phyloP scores from a whole-genome alignment of 805 yeast genomes.

The Barnettozyma populi region DNA sequence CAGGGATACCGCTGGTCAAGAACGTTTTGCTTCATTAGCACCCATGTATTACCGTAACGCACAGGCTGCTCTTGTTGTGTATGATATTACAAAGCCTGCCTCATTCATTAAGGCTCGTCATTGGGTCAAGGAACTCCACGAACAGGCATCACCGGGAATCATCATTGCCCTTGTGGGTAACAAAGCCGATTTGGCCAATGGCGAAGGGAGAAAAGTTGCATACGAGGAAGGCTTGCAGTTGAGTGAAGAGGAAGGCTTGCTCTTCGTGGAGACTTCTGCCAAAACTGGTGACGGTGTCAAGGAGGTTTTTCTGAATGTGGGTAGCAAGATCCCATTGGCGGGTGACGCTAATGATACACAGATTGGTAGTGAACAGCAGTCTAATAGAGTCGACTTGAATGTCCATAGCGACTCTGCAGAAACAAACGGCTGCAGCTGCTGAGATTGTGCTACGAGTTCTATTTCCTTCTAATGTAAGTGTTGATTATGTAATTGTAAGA shows the following conservation, averaged over 20 bases:
- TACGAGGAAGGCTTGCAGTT: conserved; percentile 79
- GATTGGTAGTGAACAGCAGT: conserved; percentile 14
- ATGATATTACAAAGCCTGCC: conserved; percentile 92
- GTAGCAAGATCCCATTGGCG: conserved; percentile 66
- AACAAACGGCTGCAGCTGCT: conserved; percentile 30
- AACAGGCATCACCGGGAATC: conserved; percentile 89
- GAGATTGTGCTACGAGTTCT: neutral
- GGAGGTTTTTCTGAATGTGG: conserved; percentile 87
- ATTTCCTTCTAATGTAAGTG: neutral
- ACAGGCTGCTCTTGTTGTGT: conserved; percentile 93
- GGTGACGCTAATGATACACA: conserved; percentile 23
- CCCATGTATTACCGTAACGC: conserved; percentile 98
- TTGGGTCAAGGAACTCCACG: conserved; percentile 95
- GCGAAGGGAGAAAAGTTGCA: conserved; percentile 67
- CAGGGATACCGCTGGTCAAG: conserved; percentile 95
- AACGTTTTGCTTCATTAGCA: conserved; percentile 90
- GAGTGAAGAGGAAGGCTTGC: conserved; percentile 85
- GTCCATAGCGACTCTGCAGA: conserved; percentile 27
- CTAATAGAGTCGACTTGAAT: conserved; percentile 30
- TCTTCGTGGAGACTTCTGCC: conserved; percentile 94
- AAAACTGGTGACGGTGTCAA: conserved; percentile 85
- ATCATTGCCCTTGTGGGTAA: conserved; percentile 93
- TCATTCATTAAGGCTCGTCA: conserved; percentile 94
- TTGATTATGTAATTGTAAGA: neutral
- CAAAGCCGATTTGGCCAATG: conserved; percentile 72